These are phyloP conservation scores for Helichrysum umbraculigerum DNA, from an alignment of 129 eudicot species.

Conservation along the genomic window DNA sequence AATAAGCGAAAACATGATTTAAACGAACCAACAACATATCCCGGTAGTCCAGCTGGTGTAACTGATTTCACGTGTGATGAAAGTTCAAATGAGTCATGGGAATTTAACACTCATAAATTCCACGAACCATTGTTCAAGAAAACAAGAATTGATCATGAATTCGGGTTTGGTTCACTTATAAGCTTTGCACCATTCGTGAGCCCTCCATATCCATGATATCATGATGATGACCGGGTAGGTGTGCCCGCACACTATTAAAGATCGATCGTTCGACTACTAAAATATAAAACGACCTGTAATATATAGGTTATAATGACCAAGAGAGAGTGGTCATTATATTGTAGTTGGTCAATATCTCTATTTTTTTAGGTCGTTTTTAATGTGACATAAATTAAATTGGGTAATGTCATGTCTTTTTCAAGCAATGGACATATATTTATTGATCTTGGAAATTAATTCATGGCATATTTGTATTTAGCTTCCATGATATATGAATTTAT, in stretches of 20 bases:
- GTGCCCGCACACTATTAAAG: constrained; percentile 3
- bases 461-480: constrained; percentile 28
- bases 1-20: constrained; percentile 42
- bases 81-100: constrained; percentile 42
- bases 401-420: constrained; percentile 33
- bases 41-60: constrained; percentile 56
- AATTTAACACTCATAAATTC: neutral
- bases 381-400: constrained; percentile 27
- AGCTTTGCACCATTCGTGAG: constrained; percentile 13
- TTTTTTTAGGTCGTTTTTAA: constrained; percentile 29
- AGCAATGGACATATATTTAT: constrained; percentile 30
- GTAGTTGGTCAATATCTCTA: constrained; percentile 25
- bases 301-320: constrained; percentile 24
- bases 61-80: constrained; percentile 53
- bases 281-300: constrained; percentile 16
- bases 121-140: constrained; percentile 28
- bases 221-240: neutral
- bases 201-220: constrained; percentile 14
- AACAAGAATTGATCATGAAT: constrained; percentile 24
- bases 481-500: constrained; percentile 17
- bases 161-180: constrained; percentile 34
- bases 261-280: constrained; percentile 17
- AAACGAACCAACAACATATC: constrained; percentile 11
- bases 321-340: neutral
- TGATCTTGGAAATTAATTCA: constrained; percentile 19